Evolutionary conservation across 345 rosid species (phyloP), one percentile per base, ranked within the genome.

Genomic region (Ceriops tagal): DNA sequence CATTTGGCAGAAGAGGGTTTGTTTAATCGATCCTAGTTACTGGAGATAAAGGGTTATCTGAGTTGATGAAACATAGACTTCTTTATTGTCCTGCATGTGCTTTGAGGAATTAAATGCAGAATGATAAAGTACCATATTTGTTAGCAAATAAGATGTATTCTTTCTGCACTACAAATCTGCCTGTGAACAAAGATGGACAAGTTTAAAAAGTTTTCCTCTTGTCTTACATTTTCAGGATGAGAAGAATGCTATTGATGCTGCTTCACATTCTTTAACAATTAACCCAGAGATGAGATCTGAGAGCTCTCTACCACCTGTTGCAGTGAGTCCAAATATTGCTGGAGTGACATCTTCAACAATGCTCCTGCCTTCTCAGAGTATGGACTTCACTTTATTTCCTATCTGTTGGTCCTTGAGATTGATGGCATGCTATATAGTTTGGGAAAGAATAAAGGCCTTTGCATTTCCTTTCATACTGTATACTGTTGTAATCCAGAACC

Each of bases 281-380:
- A 75, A 55, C 64, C 61, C 84, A 37, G 89, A 85, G 61, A 80
- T 78, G 80, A 90, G 79, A 80, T 61, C 87, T 72, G 96, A 90
- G 76, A 77, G 82, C 61, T 70, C 89, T 53, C 89, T 86, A 75
- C 88, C 85, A 53, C 80, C 83, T 64, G 69, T 76, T 68, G 76
- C 87, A 63, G 15, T 78, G 67, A 66, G 63, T 67, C 84, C 96
- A 64, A 83, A 70, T 78, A 72, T 72, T 18, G 43, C 71, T 73
- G 85, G 82, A 27, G 75, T 82, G 24, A 31, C 81, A 71, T 74
- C 85, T 67, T 70, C 84, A 8, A 62, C 86, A 46, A 55, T 78
- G 56, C 61, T 78, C 55, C 15, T 83, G 69, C 87, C 89, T 76
- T 77, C 91, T 52, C 92, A 95, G 64, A 92, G 99, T 92, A 88